Percentiles rank a stretch among this genome's conserved stretches.
phyloP scores from a whole-genome alignment of 768 basidiomycete genomes.

The Leccinellum albellum region DNA sequence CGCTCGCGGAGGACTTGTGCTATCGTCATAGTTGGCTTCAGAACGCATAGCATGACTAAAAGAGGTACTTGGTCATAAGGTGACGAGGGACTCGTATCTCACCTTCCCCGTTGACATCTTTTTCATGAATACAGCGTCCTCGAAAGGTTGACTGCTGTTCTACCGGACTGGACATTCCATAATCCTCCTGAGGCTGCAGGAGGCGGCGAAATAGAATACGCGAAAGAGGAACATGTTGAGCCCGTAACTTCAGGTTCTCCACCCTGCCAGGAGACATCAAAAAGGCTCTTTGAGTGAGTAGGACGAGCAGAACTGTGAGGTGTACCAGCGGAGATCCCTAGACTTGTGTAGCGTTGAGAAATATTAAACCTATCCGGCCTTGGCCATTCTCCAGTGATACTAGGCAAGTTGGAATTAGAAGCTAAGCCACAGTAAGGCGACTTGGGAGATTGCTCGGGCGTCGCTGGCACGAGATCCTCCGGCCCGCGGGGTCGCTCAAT shows the following conservation, averaged over 20 bases:
- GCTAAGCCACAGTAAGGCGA: constrained; percentile 55
- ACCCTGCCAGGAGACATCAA: constrained; percentile 48
- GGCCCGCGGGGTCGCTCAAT: constrained; percentile 25
- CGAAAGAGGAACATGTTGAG: constrained; percentile 22
- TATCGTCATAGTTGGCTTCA: constrained; percentile 15
- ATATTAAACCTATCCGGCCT: constrained; percentile 35
- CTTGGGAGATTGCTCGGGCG: constrained; percentile 40
- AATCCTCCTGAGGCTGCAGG: constrained; percentile 10
- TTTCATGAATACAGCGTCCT: constrained; percentile 88
- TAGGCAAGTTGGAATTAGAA: constrained; percentile 65
- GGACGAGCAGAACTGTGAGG: constrained; percentile 36
- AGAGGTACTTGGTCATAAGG: constrained; percentile 37
- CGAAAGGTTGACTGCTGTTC: constrained; percentile 26
- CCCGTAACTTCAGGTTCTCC: constrained; percentile 8
- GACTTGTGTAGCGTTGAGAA: constrained; percentile 63
- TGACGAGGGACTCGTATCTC: constrained; percentile 53
- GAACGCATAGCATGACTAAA: constrained; percentile 16
- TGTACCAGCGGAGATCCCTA: constrained; percentile 46
- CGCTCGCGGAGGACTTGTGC: constrained; percentile 26
- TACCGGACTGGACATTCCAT: constrained; percentile 17
- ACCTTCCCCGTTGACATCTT: constrained; percentile 99
- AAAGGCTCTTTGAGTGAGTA: constrained; percentile 39
- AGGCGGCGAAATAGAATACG: constrained; percentile 28
- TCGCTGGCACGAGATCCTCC: constrained; percentile 28
- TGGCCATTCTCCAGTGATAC: constrained; percentile 28